Conservation (phyloP, 2,329 filamentous ascomycete genomes). For the Fusarium chaquense region DNA sequence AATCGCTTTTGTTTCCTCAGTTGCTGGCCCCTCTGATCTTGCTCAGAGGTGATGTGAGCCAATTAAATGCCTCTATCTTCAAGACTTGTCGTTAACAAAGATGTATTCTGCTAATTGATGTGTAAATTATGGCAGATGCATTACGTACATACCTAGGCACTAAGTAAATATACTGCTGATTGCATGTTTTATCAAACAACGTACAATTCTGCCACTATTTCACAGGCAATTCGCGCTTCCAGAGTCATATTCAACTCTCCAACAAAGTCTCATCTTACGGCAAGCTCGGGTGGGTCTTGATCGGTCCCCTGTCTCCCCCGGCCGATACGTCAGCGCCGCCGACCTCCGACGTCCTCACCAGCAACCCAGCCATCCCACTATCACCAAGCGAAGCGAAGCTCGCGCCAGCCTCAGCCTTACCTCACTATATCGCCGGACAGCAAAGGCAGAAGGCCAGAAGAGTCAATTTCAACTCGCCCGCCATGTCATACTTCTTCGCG, state of each 20-base stretch:
- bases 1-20: neutral
- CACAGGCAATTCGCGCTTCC: neutral
- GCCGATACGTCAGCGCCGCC: slow-evolving; percentile 53
- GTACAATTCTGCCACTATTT: neutral
- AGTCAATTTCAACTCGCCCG: slow-evolving; percentile 37
- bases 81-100: neutral
- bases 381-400: slow-evolving; percentile 17
- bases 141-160: neutral
- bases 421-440: slow-evolving; percentile 20
- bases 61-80: slow-evolving; percentile 11
- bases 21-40: neutral
- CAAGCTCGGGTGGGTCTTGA: slow-evolving; percentile 45
- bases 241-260: neutral
- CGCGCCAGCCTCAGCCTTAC: slow-evolving; percentile 36
- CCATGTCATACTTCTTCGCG: slow-evolving; percentile 98
- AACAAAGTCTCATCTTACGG: slow-evolving; percentile 1
- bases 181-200: no score
- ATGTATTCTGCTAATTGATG: neutral
- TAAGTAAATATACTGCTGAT: neutral
- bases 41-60: neutral
- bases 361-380: slow-evolving; percentile 36
- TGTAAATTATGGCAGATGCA: neutral
- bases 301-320: slow-evolving; percentile 43
- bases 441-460: slow-evolving; percentile 4
- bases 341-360: slow-evolving; percentile 37